Conservation (phyloP, 352 stramenopile genomes). For the Phytopythium litorale region DNA sequence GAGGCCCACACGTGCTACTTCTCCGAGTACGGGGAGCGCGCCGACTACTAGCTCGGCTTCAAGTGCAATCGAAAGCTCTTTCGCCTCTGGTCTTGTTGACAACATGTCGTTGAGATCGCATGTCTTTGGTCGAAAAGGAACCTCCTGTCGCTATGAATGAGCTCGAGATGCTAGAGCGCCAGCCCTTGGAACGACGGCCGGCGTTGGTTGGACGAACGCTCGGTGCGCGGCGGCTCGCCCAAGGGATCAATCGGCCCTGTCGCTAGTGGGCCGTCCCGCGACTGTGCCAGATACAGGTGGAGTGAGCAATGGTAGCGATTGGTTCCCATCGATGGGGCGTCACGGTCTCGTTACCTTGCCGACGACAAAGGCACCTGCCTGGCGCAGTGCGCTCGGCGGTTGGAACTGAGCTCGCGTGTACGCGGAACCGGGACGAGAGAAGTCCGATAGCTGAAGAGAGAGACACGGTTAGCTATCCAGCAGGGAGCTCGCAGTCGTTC, state of each 20-base stretch:
- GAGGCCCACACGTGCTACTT: slow-evolving; percentile 74
- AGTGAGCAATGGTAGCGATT: neutral
- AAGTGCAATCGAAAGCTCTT: neutral
- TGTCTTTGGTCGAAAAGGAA: neutral
- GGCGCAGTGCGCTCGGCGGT: slow-evolving; percentile 35
- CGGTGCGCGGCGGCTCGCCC: slow-evolving; percentile 27
- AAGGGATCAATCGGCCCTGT: slow-evolving; percentile 59
- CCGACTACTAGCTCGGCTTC: slow-evolving; percentile 1
- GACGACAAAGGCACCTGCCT: neutral
- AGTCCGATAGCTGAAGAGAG: slow-evolving; percentile 55
- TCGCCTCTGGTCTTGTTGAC: neutral
- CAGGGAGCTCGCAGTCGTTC: neutral
- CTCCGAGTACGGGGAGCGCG: slow-evolving; percentile 63
- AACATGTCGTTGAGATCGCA: neutral
- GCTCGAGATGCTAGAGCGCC: slow-evolving; percentile 24
- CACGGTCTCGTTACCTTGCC: slow-evolving; percentile 30
- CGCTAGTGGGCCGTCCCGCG: slow-evolving; percentile 31
- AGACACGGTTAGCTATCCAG: neutral
- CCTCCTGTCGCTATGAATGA: neutral
- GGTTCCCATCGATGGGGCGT: neutral
- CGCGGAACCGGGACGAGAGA: slow-evolving; percentile 69
- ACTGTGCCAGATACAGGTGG: slow-evolving; percentile 18
- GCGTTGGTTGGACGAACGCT: slow-evolving; percentile 48
- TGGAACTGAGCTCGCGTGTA: slow-evolving; percentile 66
- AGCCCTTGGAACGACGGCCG: slow-evolving; percentile 56